A percentile compares a stretch with the other conserved stretches of the same genome.
Evolutionary conservation across 2,329 filamentous ascomycete genomes (phyloP).

Genomic region (Claviceps fusiformis): DNA sequence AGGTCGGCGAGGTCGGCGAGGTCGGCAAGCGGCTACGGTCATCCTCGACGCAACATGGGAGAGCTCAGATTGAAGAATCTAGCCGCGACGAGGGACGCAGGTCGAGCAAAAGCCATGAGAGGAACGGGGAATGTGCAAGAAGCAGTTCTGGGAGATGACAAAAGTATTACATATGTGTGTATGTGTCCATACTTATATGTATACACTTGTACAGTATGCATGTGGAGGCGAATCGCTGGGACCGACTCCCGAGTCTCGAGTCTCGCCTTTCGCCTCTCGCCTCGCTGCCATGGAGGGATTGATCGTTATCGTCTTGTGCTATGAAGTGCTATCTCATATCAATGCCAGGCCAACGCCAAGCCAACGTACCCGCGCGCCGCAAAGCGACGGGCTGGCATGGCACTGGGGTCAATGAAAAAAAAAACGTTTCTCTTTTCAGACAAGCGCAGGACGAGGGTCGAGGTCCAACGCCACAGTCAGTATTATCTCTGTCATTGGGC

Average conservation of each 20-base stretch:
- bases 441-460: too few relatives aligned
- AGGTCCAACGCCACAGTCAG: too few relatives aligned
- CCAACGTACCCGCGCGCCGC: too few relatives aligned
- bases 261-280: too few relatives aligned
- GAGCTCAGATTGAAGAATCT: neutral
- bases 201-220: neutral
- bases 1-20: too few relatives aligned
- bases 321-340: neutral
- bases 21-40: neutral
- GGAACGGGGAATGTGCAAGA: neutral
- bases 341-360: neutral
- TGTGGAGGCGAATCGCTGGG: constrained; percentile 1
- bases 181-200: too few relatives aligned
- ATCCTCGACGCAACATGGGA: neutral
- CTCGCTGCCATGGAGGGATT: neutral
- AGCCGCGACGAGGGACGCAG: neutral
- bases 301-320: neutral
- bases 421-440: too few relatives aligned
- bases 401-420: too few relatives aligned
- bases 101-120: neutral
- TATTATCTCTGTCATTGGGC: too few relatives aligned
- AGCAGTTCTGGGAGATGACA: neutral
- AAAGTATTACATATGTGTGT: too few relatives aligned
- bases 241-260: neutral
- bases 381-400: too few relatives aligned